phyloP scores from a whole-genome alignment of 2,329 filamentous ascomycete genomes.

The Fusarium dlaminii region DNA sequence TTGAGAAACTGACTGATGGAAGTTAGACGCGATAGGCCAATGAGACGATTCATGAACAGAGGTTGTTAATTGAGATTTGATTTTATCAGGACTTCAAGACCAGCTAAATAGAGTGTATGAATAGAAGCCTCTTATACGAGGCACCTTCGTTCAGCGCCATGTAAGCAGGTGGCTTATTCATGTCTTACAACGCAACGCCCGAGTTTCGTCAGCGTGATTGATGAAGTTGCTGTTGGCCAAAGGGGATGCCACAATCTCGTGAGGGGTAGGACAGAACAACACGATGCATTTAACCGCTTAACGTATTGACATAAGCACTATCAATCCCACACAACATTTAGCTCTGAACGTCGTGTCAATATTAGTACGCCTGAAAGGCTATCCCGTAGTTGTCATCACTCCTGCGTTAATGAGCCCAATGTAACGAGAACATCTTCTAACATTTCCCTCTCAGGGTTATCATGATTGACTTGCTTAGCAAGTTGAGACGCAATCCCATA shows the following conservation, averaged over 20 bases:
- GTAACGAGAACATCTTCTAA: constrained; percentile 57
- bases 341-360: background rate
- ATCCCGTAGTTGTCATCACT: background rate
- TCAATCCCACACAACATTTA: background rate
- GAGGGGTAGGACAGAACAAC: constrained; percentile 35
- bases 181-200: constrained; percentile 10
- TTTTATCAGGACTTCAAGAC: background rate
- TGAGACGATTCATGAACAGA: constrained; percentile 21
- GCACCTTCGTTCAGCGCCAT: background rate
- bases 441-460: constrained; percentile 51
- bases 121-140: background rate
- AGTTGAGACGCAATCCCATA: constrained; percentile 58
- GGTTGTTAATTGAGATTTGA: background rate
- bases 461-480: constrained; percentile 42
- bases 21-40: background rate
- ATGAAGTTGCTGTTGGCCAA: constrained; percentile 1
- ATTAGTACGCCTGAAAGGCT: background rate
- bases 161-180: constrained; percentile 32
- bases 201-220: constrained; percentile 36
- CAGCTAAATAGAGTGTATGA: background rate
- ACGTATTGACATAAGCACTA: constrained; percentile 5
- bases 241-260: constrained; percentile 13
- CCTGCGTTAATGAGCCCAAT: constrained; percentile 36
- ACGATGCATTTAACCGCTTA: constrained; percentile 9
- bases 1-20: background rate